A percentile compares a stretch with the other conserved stretches of the same genome.
phyloP scores from a whole-genome alignment of 352 stramenopile species.

The Blastocystis sp. region DNA sequence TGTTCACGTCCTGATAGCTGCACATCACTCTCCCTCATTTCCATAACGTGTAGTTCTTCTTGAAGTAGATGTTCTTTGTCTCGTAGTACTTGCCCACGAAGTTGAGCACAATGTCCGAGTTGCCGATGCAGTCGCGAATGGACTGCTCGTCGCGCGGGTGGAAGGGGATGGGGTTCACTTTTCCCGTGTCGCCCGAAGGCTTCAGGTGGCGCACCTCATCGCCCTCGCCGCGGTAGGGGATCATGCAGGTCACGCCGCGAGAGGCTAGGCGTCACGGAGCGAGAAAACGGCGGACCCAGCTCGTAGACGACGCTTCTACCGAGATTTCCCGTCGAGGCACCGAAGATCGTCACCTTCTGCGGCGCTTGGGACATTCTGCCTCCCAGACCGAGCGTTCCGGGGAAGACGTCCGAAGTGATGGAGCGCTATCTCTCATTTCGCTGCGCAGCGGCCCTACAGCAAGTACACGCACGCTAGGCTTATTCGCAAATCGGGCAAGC shows the following conservation, averaged over 20 bases:
- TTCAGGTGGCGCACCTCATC: conserved; percentile 87
- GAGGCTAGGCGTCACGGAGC: not conserved
- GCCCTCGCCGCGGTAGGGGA: conserved; percentile 87
- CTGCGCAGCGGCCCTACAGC: not conserved
- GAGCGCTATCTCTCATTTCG: not conserved
- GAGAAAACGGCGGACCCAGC: not conserved
- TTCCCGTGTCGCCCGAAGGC: conserved; percentile 86
- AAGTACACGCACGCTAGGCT: not conserved
- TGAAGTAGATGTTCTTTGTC: conserved; percentile 77
- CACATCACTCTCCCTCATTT: conserved; percentile 75
- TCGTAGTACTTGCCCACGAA: conserved; percentile 94
- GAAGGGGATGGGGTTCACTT: conserved; percentile 80
- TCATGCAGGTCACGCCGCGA: conserved; percentile 16
- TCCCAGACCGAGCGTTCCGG: conserved; percentile 13
- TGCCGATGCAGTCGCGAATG: conserved; percentile 76
- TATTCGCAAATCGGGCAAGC: not conserved
- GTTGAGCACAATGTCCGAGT: conserved; percentile 93
- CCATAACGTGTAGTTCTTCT: conserved; percentile 4
- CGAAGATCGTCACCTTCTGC: conserved; percentile 6
- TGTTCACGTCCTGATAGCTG: conserved; percentile 90
- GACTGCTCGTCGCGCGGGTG: conserved; percentile 79
- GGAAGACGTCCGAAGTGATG: conserved; percentile 6
- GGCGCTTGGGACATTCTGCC: not conserved
- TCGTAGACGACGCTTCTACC: conserved; percentile 22
- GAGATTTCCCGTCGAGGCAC: not conserved